These are phyloP conservation scores for Vicia sativa DNA, from an alignment of 306 rosid species.

Conservation along the genomic window DNA sequence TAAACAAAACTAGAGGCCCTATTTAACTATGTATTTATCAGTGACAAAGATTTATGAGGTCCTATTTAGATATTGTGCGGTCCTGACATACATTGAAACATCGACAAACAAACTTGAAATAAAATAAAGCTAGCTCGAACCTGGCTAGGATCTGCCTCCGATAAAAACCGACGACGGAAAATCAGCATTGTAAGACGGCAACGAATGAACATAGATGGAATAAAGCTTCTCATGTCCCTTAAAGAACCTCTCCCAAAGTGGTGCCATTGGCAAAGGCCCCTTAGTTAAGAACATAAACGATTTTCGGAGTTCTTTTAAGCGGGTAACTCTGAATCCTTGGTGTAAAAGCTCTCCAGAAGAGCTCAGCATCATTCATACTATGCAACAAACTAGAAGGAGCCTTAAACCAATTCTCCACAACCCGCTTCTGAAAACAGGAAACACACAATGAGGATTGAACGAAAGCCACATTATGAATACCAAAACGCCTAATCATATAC, in stretches of 20 bases:
- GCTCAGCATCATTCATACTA: constrained; percentile 74
- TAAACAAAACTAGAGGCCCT: too few species aligned
- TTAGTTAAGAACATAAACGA: constrained; percentile 98
- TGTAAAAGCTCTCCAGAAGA: constrained; percentile 80
- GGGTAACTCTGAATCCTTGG: constrained; percentile 72
- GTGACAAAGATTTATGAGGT: too few species aligned
- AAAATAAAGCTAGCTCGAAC: constrained; percentile 47
- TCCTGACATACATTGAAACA: too few species aligned
- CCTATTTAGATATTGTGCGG: too few species aligned
- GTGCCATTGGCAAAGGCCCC: constrained; percentile 94
- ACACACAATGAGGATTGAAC: constrained; percentile 43
- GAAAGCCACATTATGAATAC: constrained; percentile 54
- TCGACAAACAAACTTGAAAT: neutral
- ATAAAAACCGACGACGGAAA: constrained; percentile 69
- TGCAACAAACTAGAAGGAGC: constrained; percentile 74
- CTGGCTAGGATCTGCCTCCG: constrained; percentile 90
- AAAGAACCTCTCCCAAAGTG: constrained; percentile 91
- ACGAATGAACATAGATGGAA: constrained; percentile 80
- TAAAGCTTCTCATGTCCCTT: constrained; percentile 63
- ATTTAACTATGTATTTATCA: too few species aligned
- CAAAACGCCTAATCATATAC: constrained; percentile 69
- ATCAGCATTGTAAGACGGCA: constrained; percentile 70
- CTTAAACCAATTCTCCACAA: constrained; percentile 65
- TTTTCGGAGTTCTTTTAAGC: constrained; percentile 74
- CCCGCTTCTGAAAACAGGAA: constrained; percentile 65